phyloP scores from a whole-genome alignment of 2,329 filamentous ascomycete species.

The Trichoderma harzianum region DNA sequence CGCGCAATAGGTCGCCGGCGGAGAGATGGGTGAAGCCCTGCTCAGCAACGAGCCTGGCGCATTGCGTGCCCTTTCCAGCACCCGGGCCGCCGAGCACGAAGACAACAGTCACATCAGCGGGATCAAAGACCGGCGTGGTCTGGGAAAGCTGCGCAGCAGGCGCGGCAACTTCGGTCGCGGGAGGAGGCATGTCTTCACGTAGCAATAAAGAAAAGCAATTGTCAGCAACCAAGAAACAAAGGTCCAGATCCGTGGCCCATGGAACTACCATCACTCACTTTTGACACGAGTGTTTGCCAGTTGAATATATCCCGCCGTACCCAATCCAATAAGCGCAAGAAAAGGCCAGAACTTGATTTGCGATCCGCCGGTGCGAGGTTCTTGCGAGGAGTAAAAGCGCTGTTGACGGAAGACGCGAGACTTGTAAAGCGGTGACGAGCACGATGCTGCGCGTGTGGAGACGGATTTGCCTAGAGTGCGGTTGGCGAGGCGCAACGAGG shows the following conservation, averaged over 20 bases:
- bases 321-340: conserved; percentile 46
- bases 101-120: conserved; percentile 79
- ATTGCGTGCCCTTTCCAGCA: conserved; percentile 95
- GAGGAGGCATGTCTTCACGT: conserved; percentile 40
- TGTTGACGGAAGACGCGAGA: conserved; percentile 20
- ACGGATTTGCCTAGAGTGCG: conserved; percentile 20
- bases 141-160: conserved; percentile 49
- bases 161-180: conserved; percentile 34
- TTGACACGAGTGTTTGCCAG: conserved; percentile 44
- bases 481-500: conserved; percentile 24
- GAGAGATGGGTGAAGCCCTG: conserved; percentile 92
- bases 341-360: conserved; percentile 58
- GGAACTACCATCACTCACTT: background rate
- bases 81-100: conserved; percentile 96
- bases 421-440: conserved; percentile 13
- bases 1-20: conserved; percentile 88
- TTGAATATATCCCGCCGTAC: conserved; percentile 48
- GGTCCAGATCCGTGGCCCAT: background rate
- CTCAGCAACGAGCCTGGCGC: conserved; percentile 77
- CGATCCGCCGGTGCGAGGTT: conserved; percentile 34
- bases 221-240: background rate
- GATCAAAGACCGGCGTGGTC: conserved; percentile 65
- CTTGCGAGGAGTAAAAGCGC: conserved; percentile 43
- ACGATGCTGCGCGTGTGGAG: conserved; percentile 19
- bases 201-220: background rate